A percentile compares a stretch with the other conserved stretches of the same genome.
Evolutionary conservation across 768 basidiomycete genomes (phyloP).

Genomic region (Lanmaoa pseudosensibilis): DNA sequence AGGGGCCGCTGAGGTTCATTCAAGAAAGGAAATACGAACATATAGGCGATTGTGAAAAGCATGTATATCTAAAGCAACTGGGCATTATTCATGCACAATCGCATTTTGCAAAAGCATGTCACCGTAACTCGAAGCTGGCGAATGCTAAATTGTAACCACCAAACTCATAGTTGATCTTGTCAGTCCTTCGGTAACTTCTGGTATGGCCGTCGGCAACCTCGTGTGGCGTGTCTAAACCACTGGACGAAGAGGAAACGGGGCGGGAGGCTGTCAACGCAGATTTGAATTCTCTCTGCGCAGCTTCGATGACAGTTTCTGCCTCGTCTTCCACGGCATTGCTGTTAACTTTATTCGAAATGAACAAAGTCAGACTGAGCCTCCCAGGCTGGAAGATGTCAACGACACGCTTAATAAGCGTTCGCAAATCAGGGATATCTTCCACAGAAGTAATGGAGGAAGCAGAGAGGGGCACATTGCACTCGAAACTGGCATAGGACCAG

Average conservation of each 20-base stretch:
- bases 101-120: constrained; percentile 17
- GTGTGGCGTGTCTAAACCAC: constrained; percentile 13
- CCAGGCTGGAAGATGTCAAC: constrained; percentile 92
- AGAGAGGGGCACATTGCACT: constrained; percentile 88
- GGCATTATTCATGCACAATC: constrained; percentile 20
- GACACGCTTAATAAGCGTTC: constrained; percentile 82
- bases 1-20: neutral
- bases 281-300: constrained; percentile 72
- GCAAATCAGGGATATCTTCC: constrained; percentile 66
- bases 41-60: constrained; percentile 10
- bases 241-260: constrained; percentile 26
- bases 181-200: constrained; percentile 72
- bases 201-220: constrained; percentile 19
- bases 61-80: constrained; percentile 23
- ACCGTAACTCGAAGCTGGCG: constrained; percentile 73
- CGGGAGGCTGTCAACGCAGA: constrained; percentile 49
- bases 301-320: constrained; percentile 61
- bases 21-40: constrained; percentile 21
- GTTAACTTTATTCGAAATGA: constrained; percentile 72
- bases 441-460: constrained; percentile 29
- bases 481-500: constrained; percentile 98
- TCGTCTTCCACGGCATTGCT: constrained; percentile 42
- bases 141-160: constrained; percentile 90
- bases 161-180: constrained; percentile 98
- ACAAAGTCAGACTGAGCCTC: constrained; percentile 82